Conservation (phyloP, 2,329 filamentous ascomycete species). For the Fusarium caatingaense region DNA sequence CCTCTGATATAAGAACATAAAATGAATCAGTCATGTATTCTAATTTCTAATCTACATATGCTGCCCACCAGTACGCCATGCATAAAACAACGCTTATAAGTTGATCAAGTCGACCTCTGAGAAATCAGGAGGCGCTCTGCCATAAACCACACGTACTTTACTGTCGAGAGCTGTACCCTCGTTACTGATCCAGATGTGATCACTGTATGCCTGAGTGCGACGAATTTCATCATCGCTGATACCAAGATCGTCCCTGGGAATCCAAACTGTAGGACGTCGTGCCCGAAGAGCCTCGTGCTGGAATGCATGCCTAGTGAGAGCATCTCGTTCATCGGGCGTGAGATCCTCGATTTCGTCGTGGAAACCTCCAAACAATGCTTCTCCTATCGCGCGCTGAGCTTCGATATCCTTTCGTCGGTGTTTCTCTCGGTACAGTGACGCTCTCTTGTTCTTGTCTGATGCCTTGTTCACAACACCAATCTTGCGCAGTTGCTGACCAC, state of each 20-base stretch:
- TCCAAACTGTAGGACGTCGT: conserved; percentile 89
- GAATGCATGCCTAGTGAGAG: conserved; percentile 87
- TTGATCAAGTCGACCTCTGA: conserved; percentile 88
- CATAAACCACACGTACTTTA: conserved; percentile 84
- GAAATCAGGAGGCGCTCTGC: conserved; percentile 87
- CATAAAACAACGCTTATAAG: conserved; percentile 59
- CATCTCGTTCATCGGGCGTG: conserved; percentile 87
- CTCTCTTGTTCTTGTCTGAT: conserved; percentile 48
- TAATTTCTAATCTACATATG: neutral
- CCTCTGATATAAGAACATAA: too few species aligned
- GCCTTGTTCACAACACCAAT: conserved; percentile 50
- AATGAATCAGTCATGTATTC: neutral
- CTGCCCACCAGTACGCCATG: neutral
- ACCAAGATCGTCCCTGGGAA: conserved; percentile 89
- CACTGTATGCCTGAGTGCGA: conserved; percentile 79
- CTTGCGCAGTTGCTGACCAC: conserved; percentile 61
- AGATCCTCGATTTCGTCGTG: conserved; percentile 96
- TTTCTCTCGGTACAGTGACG: conserved; percentile 60
- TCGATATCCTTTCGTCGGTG: conserved; percentile 73
- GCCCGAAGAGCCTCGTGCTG: conserved; percentile 89
- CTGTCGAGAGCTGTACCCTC: conserved; percentile 89
- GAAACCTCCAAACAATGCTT: conserved; percentile 86
- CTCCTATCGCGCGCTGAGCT: conserved; percentile 77
- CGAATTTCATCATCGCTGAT: conserved; percentile 91
- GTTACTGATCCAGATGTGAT: conserved; percentile 92